Evolutionary conservation across 2,329 filamentous ascomycete species (phyloP), one percentile per base, ranked within the genome.

Genomic region (Colletotrichum trifolii): DNA sequence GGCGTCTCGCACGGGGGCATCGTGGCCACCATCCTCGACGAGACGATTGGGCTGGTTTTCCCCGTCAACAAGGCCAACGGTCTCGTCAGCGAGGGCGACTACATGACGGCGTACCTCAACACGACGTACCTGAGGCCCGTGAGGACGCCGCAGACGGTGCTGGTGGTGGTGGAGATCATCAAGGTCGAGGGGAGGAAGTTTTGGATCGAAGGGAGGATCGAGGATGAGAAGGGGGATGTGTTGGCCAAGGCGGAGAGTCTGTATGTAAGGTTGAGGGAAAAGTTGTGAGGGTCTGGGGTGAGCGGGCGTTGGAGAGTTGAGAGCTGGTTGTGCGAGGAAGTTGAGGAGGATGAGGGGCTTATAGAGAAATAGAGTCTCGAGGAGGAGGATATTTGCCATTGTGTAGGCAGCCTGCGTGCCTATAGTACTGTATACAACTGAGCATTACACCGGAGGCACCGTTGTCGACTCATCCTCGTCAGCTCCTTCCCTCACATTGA

Each of bases 1-100:
- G 68, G 69, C 25, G 64, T 79, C 11, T 67, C 76, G 8, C 79
- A 80, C 63, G 79, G 79, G 5, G 79, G 79, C 25, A 69, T 80
- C 61, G 72, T 74, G 13, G 73, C 74, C 55, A 69, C 78, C 12
- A 64, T 81, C 54, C 65, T 77, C 35, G 79, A 81, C 52, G 79
- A 80, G 73, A 69, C 73, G 10, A 75, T 78, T 69, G 76, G 77
- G 4, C 69, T 69, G 3, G 60, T 81, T 25, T 72, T 76, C 38
- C 76, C 77, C 47, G 65, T 81, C 36, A 81, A 81, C 54, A 57
- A 68, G 17, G 76, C 77, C 62, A 57, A 71, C 4, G 73, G 71
- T 0, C 66, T 69, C 33, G 67, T 72, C 1, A 74, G 73, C 43
- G 15, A 15, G 42, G 67, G 69, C 38, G 68, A 69, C 1, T 76